Base-by-base conservation (phyloP, 1,284 basidiomycete genomes). In the Volvariella volvacea region DNA sequence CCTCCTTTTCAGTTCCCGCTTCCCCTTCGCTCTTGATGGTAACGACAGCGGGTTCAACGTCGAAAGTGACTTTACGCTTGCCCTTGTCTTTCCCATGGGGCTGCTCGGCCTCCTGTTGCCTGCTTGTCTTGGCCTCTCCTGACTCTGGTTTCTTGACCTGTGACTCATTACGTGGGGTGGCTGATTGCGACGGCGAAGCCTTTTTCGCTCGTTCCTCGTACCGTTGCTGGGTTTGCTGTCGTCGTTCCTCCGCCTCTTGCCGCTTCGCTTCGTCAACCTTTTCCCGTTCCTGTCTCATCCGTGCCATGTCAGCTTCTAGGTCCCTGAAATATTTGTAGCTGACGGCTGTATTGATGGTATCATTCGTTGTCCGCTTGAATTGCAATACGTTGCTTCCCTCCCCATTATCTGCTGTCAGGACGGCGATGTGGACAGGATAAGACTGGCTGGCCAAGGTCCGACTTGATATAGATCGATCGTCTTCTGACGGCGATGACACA, bases 51-150 rank as follows among this genome's bases (percentile, higher is more conserved):
- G 79, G 72, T 55, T 80, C 66, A 41, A 83, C 73, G 50, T 86
- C 75, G 53, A 88, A 88, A 7, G 83, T 86, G 16, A 88, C 84
- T 57, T 80, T 84, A 45, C 80, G 67, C 56, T 78, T 83, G 31
- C 70, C 73, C 55, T 78, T 84, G 22, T 64, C 58, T 49, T 56
- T 53, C 19, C 55, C 59, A 45, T 59, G 57, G 50, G 59, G 53
- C 28, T 52, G 46, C 14, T 48, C 52, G 3, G 43, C 37, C 32
- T 56, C 50, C 16, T 44, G 50, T 37, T 56, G 47, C 22, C 49
- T 43, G 25, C 54, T 52, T 31, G 47, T 22, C 38, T 40, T 44
- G 16, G 43, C 39, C 33, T 46, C 46, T 6, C 7, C 34, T 15
- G 33, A 20, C 33, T 47, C 45, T 39, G 50, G 39, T 48, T 57